Conservation (phyloP, 1,284 basidiomycete genomes). For the Hemileia vastatrix region DNA sequence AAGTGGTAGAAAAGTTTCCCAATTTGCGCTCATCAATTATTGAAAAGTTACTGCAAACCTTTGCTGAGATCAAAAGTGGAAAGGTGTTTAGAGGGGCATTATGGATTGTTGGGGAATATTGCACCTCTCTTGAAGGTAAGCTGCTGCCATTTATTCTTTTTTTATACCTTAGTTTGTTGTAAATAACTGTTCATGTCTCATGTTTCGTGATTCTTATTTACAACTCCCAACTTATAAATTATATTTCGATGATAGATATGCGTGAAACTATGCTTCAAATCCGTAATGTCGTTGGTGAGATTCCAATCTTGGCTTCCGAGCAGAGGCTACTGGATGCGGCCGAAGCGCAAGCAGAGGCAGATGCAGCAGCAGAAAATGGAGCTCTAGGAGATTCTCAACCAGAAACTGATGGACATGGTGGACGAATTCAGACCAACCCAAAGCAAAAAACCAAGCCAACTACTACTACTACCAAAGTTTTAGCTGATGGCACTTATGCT, state of each 20-base stretch:
- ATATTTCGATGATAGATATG: too few relatives aligned
- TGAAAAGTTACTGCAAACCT: slow-evolving; percentile 72
- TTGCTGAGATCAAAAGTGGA: slow-evolving; percentile 85
- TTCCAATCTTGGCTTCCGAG: slow-evolving; percentile 87
- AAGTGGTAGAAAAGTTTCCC: slow-evolving; percentile 98
- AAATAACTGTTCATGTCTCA: too few relatives aligned
- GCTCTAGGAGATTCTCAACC: slow-evolving; percentile 5
- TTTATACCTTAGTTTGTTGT: not conserved
- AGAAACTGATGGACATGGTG: slow-evolving; percentile 28
- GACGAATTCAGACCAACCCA: slow-evolving; percentile 25
- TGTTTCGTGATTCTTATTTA: too few relatives aligned
- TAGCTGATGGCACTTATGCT: slow-evolving; percentile 96
- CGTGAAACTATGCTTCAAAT: slow-evolving; percentile 67
- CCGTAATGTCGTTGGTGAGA: slow-evolving; percentile 81
- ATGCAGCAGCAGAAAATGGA: slow-evolving; percentile 30
- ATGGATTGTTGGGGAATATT: slow-evolving; percentile 98
- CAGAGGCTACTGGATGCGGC: slow-evolving; percentile 64
- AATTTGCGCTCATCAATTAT: slow-evolving; percentile 72
- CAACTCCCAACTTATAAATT: too few relatives aligned
- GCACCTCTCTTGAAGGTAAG: slow-evolving; percentile 47
- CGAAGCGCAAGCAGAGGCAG: slow-evolving; percentile 51
- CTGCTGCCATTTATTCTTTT: too few relatives aligned
- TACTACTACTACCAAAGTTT: slow-evolving; percentile 54
- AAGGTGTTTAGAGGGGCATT: slow-evolving; percentile 95
- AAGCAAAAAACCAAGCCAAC: slow-evolving; percentile 42